Conservation (phyloP, 257 asterid species). For the Ballota nigra region DNA sequence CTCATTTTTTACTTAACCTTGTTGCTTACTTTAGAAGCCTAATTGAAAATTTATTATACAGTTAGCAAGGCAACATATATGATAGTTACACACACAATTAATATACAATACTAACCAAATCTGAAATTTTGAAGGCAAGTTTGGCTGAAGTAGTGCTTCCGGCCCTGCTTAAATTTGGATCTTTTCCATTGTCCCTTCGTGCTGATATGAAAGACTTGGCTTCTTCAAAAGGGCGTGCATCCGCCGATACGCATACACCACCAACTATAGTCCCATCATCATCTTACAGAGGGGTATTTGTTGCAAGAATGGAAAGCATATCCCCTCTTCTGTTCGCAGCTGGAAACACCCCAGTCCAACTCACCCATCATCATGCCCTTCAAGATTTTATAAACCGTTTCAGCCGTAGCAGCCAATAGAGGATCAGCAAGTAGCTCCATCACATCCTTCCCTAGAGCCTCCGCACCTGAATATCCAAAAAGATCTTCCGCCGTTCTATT, state of each 20-base stretch:
- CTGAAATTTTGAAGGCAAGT: conserved; percentile 77
- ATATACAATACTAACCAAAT: conserved; percentile 58
- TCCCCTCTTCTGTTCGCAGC: conserved; percentile 60
- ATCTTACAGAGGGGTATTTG: conserved; percentile 75
- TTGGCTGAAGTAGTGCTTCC: conserved; percentile 50
- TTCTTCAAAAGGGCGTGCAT: conserved; percentile 60
- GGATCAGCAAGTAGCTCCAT: conserved; percentile 53
- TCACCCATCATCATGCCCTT: conserved; percentile 53
- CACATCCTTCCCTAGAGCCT: conserved; percentile 63
- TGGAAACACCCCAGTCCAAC: conserved; percentile 89
- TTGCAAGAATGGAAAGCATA: conserved; percentile 51
- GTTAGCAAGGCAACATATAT: conserved; percentile 29
- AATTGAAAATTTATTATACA: conserved; percentile 10
- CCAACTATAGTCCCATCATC: conserved; percentile 76
- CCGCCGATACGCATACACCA: conserved; percentile 55
- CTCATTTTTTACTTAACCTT: conserved; percentile 84
- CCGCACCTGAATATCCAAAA: conserved; percentile 67
- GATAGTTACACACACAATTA: neutral
- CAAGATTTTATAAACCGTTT: conserved; percentile 52
- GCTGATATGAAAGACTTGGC: conserved; percentile 32
- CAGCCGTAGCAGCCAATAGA: conserved; percentile 36
- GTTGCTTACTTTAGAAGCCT: conserved; percentile 90
- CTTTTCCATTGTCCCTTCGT: conserved; percentile 31
- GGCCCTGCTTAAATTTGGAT: conserved; percentile 41
- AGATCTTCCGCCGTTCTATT: conserved; percentile 70